Conservation (phyloP, 805 yeast genomes). For the Kazachstania viticola region DNA sequence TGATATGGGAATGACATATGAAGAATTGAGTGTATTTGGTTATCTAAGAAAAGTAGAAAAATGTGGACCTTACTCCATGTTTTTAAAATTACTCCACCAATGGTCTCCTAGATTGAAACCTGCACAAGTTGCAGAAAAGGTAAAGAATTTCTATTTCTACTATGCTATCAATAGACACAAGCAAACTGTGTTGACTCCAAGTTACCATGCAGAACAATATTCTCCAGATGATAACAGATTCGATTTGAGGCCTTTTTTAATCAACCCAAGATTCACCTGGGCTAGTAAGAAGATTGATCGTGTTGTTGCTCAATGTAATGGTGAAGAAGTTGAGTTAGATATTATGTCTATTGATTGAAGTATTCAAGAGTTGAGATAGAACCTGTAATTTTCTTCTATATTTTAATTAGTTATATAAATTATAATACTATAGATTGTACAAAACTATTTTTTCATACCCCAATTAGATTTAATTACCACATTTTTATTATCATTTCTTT, state of each 20-base stretch:
- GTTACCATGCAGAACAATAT: conserved; percentile 95
- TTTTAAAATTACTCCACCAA: conserved; percentile 74
- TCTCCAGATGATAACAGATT: conserved; percentile 97
- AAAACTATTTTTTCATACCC: conserved; percentile 15
- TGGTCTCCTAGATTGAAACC: conserved; percentile 86
- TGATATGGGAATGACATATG: conserved; percentile 98
- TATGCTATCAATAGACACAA: conserved; percentile 95
- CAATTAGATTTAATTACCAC: conserved; percentile 30
- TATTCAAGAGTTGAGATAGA: not conserved
- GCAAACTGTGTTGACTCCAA: conserved; percentile 94
- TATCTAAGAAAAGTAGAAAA: conserved; percentile 81
- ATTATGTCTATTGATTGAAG: conserved; percentile 23
- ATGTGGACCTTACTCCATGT: conserved; percentile 95
- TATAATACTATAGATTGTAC: no score
- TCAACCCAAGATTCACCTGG: conserved; percentile 81
- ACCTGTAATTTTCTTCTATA: not conserved
- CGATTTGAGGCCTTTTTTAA: conserved; percentile 91
- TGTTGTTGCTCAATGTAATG: conserved; percentile 49
- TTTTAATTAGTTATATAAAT: no score
- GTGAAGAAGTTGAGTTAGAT: conserved; percentile 19
- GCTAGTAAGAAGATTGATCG: conserved; percentile 82
- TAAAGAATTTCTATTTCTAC: conserved; percentile 81
- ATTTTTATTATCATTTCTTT: conserved; percentile 29
- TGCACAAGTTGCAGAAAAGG: conserved; percentile 80
- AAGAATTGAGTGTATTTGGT: conserved; percentile 86